Percentiles rank a stretch among this genome's conserved stretches.
Conservation (phyloP, 768 basidiomycete genomes). For the Amanita rubescens region DNA sequence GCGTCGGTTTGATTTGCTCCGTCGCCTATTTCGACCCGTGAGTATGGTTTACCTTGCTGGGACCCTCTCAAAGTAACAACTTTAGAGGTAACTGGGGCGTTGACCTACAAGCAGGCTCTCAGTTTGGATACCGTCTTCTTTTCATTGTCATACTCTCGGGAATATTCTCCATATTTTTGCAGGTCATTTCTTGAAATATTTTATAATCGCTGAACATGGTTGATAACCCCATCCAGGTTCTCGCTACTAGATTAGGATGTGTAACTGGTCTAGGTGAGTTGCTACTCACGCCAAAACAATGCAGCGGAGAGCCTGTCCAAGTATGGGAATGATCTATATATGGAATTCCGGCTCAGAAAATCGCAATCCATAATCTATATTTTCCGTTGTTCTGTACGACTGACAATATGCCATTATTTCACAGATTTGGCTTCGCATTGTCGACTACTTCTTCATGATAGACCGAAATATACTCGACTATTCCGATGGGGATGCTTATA, state of each 20-base stretch:
- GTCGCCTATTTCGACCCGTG: constrained; percentile 89
- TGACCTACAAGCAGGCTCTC: constrained; percentile 79
- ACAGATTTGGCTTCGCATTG: constrained; percentile 49
- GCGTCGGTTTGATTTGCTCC: constrained; percentile 80
- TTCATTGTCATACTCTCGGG: constrained; percentile 83
- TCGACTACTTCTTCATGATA: constrained; percentile 57
- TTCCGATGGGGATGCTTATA: constrained; percentile 57
- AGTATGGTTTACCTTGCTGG: constrained; percentile 20
- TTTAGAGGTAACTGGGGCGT: constrained; percentile 83
- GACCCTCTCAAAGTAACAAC: not conserved
- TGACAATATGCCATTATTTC: not conserved
- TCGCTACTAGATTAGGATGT: constrained; percentile 75
- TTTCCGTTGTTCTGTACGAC: constrained; percentile 1
- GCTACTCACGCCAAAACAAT: too few relatives aligned
- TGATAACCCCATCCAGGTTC: constrained; percentile 36
- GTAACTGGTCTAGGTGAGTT: constrained; percentile 69
- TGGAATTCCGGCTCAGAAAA: too few relatives aligned
- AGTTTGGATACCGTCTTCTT: constrained; percentile 79
- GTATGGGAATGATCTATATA: too few relatives aligned
- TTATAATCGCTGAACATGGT: not conserved
- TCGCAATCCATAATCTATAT: too few relatives aligned
- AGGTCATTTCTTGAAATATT: constrained; percentile 35
- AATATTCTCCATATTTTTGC: constrained; percentile 74
- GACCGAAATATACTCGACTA: constrained; percentile 48
- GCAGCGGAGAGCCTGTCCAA: not conserved